phyloP scores from a whole-genome alignment of 495 filamentous ascomycete genomes.

The Penicillium nucicola region DNA sequence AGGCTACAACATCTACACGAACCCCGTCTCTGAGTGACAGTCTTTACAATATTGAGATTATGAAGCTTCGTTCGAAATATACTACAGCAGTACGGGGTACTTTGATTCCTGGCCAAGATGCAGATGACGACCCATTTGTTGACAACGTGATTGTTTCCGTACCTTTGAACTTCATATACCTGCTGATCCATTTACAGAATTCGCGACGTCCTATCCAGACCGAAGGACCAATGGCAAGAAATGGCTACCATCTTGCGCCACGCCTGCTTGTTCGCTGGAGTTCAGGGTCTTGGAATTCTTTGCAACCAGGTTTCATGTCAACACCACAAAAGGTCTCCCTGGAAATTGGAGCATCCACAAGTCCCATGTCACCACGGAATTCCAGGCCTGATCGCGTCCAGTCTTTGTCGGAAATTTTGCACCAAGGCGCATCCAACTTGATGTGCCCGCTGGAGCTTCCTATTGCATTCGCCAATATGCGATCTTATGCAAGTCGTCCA shows the following conservation, averaged over 20 bases:
- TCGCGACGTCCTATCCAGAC: not conserved
- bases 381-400: not conserved
- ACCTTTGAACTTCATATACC: not conserved
- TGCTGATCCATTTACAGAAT: not conserved
- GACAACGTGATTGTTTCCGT: slow-evolving; percentile 11
- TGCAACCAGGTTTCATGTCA: not conserved
- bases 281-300: slow-evolving; percentile 18
- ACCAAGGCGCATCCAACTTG: not conserved
- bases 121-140: slow-evolving; percentile 14
- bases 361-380: not conserved
- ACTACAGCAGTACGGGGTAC: not conserved
- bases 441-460: slow-evolving; percentile 19
- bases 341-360: not conserved
- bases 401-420: not conserved
- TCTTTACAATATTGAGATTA: slow-evolving; percentile 17
- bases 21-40: slow-evolving; percentile 24
- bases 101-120: not conserved
- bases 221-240: not conserved
- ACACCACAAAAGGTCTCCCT: not conserved
- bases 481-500: slow-evolving; percentile 4
- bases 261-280: slow-evolving; percentile 22
- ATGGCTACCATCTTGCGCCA: slow-evolving; percentile 3
- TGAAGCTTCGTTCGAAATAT: slow-evolving; percentile 10
- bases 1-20: slow-evolving; percentile 20
- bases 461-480: slow-evolving; percentile 18